Evolutionary conservation across 257 asterid genomes (phyloP), one percentile per base, ranked within the genome.

Genomic region (Apocynum venetum): DNA sequence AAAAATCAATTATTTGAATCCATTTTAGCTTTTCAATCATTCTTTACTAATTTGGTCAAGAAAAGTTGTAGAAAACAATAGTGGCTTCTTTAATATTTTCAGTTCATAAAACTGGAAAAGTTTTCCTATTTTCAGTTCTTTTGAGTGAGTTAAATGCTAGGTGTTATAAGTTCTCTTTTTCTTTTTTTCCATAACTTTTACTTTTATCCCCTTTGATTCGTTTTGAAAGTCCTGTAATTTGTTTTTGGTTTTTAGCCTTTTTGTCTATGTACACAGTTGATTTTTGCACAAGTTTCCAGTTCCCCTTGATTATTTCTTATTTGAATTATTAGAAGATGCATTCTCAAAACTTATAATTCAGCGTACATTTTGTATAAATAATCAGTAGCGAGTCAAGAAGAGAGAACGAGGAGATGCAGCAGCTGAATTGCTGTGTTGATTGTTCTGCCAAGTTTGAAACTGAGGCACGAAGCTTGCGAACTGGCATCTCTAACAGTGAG

Each of bases 391-490:
- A 83, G 72, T 82, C 74, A 49, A 80, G 82, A 65, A 78, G 38
- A 8, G 19, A 36, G 6, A 87, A 69, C 31, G 81, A 83, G 53
- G 84, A 68, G 36, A 76, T 74, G 44, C 76, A 81, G 73, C 70
- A 84, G 74, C 71, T 88, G 49, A 77, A 66, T 41, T 86, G 93
- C 61, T 88, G 93, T 78, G 80, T 49, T 25, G 91, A 87, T 77
- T 89, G 92, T 71, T 77, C 80, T 0, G 78, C 71, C 11, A 89
- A 87, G 76, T 89, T 86, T 43, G 86, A 89, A 78, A 72, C 70
- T 10, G 88, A 86, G 81, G 89, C 85, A 68, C 74, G 79, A 71
- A 64, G 79, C 35, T 47, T 85, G 52, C 81, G 36, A 73, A 70
- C 38, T n/a, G 7, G 8, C 11, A 76, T 38, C 73, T 73, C 79